A percentile compares a stretch with the other conserved stretches of the same genome.
Conservation (phyloP, 2,329 filamentous ascomycete genomes). For the Botrytis elliptica region DNA sequence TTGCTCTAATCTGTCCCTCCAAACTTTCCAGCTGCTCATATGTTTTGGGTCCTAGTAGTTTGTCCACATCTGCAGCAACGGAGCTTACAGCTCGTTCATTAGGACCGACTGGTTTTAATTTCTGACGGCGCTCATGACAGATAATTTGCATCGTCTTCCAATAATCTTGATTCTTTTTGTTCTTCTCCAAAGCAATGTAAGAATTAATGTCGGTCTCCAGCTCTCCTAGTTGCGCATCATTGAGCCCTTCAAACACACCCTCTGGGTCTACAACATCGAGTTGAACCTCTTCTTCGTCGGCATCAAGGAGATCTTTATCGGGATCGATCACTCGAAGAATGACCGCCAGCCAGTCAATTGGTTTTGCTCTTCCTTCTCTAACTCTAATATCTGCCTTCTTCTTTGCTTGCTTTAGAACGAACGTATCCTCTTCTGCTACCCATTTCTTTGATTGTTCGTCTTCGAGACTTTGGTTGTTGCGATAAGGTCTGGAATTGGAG, state of each 20-base stretch:
- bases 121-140: slow-evolving; percentile 72
- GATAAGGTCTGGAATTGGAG: slow-evolving; percentile 34
- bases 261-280: slow-evolving; percentile 78
- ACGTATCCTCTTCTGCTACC: slow-evolving; percentile 92
- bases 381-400: slow-evolving; percentile 97
- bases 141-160: slow-evolving; percentile 90
- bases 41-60: slow-evolving; percentile 79
- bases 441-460: slow-evolving; percentile 79
- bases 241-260: slow-evolving; percentile 73
- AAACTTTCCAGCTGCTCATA: slow-evolving; percentile 82
- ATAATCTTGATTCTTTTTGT: slow-evolving; percentile 76
- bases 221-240: slow-evolving; percentile 65
- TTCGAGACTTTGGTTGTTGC: slow-evolving; percentile 42
- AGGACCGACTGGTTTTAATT: slow-evolving; percentile 56
- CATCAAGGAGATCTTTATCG: slow-evolving; percentile 81
- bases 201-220: slow-evolving; percentile 77
- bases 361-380: slow-evolving; percentile 83
- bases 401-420: slow-evolving; percentile 94
- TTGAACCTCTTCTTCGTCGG: slow-evolving; percentile 67
- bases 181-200: slow-evolving; percentile 81
- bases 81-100: slow-evolving; percentile 74
- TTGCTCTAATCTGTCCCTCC: slow-evolving; percentile 81
- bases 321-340: slow-evolving; percentile 85
- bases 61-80: slow-evolving; percentile 84
- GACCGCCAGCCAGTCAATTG: slow-evolving; percentile 92